Conservation (phyloP, 1,284 basidiomycete genomes). For the Polyporus tsugae region DNA sequence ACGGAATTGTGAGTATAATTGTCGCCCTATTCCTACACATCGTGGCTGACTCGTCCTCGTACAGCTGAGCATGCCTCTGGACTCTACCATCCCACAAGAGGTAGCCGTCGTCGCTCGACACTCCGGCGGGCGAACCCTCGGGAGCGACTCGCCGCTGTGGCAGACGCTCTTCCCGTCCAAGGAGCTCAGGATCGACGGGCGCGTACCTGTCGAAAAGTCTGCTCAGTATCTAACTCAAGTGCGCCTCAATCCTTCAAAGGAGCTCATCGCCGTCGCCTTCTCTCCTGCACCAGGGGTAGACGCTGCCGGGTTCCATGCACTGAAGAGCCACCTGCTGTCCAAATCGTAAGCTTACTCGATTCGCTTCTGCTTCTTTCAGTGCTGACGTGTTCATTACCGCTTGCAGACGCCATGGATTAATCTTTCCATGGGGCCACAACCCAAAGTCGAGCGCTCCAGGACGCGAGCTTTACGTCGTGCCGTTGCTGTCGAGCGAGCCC, state of each 20-base stretch:
- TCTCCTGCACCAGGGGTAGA: constrained; percentile 57
- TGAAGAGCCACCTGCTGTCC: constrained; percentile 74
- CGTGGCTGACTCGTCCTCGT: not conserved
- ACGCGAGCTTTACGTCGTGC: constrained; percentile 90
- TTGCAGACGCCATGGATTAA: constrained; percentile 82
- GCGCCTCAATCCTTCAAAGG: constrained; percentile 79
- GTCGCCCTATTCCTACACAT: constrained; percentile 1
- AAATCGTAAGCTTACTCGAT: constrained; percentile 71
- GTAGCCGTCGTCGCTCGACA: constrained; percentile 76
- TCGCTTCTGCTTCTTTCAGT: constrained; percentile 19
- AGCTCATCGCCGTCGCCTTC: constrained; percentile 81
- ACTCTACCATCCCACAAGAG: constrained; percentile 71
- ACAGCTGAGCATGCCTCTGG: constrained; percentile 81
- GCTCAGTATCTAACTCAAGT: constrained; percentile 79
- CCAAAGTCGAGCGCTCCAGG: constrained; percentile 80
- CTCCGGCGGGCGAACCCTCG: constrained; percentile 68
- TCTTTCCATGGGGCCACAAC: constrained; percentile 83
- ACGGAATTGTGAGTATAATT: constrained; percentile 65
- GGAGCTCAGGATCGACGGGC: constrained; percentile 77
- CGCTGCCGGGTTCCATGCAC: constrained; percentile 59
- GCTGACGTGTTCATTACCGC: constrained; percentile 10
- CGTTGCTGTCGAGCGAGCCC: constrained; percentile 71
- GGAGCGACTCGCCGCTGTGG: constrained; percentile 68
- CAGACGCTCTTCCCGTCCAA: constrained; percentile 74
- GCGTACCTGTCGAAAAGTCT: constrained; percentile 80